Evolutionary conservation across 2,329 filamentous ascomycete genomes (phyloP).

Genomic region (Zasmidium angulare): DNA sequence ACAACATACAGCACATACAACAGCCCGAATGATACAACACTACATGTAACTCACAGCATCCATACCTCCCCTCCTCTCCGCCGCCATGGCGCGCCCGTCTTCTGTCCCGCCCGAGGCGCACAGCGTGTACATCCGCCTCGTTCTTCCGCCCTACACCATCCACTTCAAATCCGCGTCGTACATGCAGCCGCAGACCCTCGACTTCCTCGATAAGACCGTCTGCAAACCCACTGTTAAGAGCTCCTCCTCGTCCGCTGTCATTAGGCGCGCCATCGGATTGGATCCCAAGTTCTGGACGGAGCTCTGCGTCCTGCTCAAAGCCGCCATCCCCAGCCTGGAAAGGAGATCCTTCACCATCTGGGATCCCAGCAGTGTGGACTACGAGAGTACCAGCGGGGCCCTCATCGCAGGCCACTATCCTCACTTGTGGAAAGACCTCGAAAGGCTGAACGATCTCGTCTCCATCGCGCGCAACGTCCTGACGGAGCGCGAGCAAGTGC

Average conservation of each 20-base stretch:
- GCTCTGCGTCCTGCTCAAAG: constrained; percentile 56
- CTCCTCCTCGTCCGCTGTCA: constrained; percentile 54
- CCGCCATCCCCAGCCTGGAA: constrained; percentile 62
- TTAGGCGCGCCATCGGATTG: constrained; percentile 57
- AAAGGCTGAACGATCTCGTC: constrained; percentile 62
- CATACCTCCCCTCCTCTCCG: neutral
- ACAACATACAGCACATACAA: too few species aligned
- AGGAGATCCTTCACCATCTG: constrained; percentile 62
- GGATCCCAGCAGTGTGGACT: constrained; percentile 56
- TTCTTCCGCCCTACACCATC: constrained; percentile 50
- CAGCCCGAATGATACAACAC: neutral
- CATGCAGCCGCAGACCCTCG: constrained; percentile 59
- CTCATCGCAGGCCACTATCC: constrained; percentile 62
- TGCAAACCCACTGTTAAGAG: constrained; percentile 61
- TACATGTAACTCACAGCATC: neutral
- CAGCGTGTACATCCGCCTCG: constrained; percentile 47
- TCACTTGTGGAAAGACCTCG: constrained; percentile 60
- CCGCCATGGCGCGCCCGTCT: constrained; percentile 7
- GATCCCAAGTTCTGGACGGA: constrained; percentile 61
- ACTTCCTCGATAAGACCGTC: constrained; percentile 54
- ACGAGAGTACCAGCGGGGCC: constrained; percentile 59
- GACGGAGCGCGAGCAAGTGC: constrained; percentile 60
- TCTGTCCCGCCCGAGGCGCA: constrained; percentile 30
- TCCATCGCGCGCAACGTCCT: constrained; percentile 63
- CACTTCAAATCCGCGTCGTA: constrained; percentile 62